Base-by-base conservation (phyloP, 192 early-diverging fungal species). In the Backusella liffmaniae region DNA sequence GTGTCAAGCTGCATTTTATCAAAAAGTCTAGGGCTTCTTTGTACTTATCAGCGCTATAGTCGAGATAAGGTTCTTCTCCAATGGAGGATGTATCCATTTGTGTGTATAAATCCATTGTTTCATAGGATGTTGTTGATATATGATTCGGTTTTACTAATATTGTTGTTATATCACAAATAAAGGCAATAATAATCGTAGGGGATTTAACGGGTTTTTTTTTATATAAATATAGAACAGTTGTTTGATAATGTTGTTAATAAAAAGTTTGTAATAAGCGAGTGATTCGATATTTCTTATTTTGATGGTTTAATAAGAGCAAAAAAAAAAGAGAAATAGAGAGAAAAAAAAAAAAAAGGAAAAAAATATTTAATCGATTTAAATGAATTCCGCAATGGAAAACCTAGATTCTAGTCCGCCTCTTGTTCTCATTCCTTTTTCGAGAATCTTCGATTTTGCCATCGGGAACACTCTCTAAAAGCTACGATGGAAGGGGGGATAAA, bases 1-100 rank as follows among this genome's bases (percentile, higher is more conserved):
- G 69, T 6, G 59, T 12, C 9, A 82, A 51, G 51, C 76, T 73
- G 35, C 77, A 82, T 29, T 72, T 66, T 73, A 23, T 44, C 16
- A 65, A 72, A 42, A 78, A 82, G 34, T 62, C 23, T 13, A 23
- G 23, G 6, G 56, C 23, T 1, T 26, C 56, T 26, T 62, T 62
- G 56, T 62, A 62, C 29, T 62, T 62, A 29, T 62, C 56, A 29
- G 23, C 5, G 9, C 26, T 62, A 29, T 29, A 5, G 23, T 62
- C 26, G 56, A 62, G 26, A 62, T 62, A 62, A 62, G 9, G 8
- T 9, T 62, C 23, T 62, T 62, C 56, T 62, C 10, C 21, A 10
- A 62, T 62, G 12, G 21, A 12, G 21, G 56, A 62, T 62, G 21
- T 10, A 29, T 62, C 23, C 56, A 62, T 62, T 26, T 26, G 56